These are phyloP conservation scores for Pouteria campechiana DNA, from an alignment of 179 eudicot genomes.

Conservation along the genomic window DNA sequence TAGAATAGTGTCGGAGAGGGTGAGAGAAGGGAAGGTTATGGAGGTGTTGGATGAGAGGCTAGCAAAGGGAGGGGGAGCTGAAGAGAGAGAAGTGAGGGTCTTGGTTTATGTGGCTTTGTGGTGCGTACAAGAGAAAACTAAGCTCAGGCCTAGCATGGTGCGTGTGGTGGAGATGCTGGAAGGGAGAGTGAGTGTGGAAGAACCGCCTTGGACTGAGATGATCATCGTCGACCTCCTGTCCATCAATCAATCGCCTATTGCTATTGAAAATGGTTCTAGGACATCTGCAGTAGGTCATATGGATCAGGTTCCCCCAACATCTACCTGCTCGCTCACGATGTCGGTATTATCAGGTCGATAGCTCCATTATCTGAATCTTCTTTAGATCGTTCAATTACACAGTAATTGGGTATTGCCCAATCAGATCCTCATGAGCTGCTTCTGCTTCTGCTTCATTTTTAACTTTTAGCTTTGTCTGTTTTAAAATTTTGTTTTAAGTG, in stretches of 20 bases:
- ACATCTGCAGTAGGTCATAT: background rate
- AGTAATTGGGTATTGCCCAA: too few relatives aligned
- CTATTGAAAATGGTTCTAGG: conserved; percentile 13
- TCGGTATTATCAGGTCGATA: conserved; percentile 33
- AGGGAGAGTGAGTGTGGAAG: conserved; percentile 41
- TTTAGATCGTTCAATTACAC: too few relatives aligned
- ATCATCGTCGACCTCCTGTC: conserved; percentile 49
- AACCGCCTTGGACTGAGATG: conserved; percentile 68
- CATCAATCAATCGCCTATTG: conserved; percentile 14
- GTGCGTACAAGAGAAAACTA: conserved; percentile 76
- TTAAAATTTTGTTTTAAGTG: background rate
- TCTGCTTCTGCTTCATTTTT: too few relatives aligned
- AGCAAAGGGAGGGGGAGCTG: conserved; percentile 20
- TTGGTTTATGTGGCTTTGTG: conserved; percentile 55
- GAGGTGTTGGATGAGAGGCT: conserved; percentile 54
- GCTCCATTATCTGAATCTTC: conserved; percentile 2
- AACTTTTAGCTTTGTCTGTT: background rate
- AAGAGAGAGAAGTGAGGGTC: conserved; percentile 39
- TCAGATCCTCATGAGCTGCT: too few relatives aligned
- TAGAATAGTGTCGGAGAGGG: conserved; percentile 37
- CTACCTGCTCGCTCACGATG: conserved; percentile 7
- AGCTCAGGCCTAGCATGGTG: conserved; percentile 62
- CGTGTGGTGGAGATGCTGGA: conserved; percentile 76
- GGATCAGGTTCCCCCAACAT: conserved; percentile 1
- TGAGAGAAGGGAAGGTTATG: conserved; percentile 46